A percentile compares a stretch with the other conserved stretches of the same genome.
Evolutionary conservation across 108 stramenopile genomes (phyloP).

Genomic region (Nitzschia sp.): DNA sequence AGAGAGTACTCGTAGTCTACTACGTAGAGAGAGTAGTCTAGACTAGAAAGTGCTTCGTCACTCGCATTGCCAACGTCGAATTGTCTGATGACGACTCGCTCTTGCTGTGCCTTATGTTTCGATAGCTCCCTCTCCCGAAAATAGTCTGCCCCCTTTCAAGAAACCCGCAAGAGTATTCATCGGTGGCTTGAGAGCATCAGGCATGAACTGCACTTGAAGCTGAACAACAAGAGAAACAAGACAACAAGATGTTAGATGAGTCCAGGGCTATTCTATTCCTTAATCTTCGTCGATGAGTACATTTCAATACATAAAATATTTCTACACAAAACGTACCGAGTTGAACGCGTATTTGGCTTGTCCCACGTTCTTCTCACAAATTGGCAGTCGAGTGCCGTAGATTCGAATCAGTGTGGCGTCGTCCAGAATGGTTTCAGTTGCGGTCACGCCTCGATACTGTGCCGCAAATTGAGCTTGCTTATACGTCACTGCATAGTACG

Average conservation of each 20-base stretch:
- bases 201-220: constrained; percentile 91
- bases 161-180: constrained; percentile 70
- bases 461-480: constrained; percentile 81
- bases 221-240: neutral
- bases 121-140: constrained; percentile 33
- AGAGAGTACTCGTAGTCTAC: no score
- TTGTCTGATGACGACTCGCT: no score
- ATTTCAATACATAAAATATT: neutral
- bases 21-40: no score
- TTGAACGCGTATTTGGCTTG: constrained; percentile 90
- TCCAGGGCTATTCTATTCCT: no score
- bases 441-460: constrained; percentile 41
- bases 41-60: no score
- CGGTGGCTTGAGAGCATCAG: constrained; percentile 78
- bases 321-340: constrained; percentile 22
- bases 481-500: constrained; percentile 8
- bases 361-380: constrained; percentile 94
- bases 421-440: constrained; percentile 30
- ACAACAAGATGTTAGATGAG: neutral
- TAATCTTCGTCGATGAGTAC: neutral
- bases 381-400: constrained; percentile 84
- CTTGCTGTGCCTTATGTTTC: no score
- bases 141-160: constrained; percentile 34
- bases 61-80: no score
- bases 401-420: constrained; percentile 77